A percentile compares a stretch with the other conserved stretches of the same genome.
Evolutionary conservation across 768 basidiomycete species (phyloP).

Genomic region (Tricholoma sp.): DNA sequence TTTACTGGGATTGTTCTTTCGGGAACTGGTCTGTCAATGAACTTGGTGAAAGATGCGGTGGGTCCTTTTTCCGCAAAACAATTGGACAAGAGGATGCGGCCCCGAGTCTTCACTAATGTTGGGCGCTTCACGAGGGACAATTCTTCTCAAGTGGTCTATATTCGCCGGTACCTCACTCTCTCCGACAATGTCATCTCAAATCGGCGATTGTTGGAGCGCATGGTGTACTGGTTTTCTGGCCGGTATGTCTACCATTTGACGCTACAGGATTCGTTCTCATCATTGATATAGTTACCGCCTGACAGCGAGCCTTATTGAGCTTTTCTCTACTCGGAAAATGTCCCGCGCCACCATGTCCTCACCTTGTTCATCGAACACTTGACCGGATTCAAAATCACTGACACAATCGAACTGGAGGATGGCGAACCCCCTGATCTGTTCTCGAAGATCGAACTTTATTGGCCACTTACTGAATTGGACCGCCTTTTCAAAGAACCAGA

Average conservation of each 20-base stretch:
- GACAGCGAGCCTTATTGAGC: slow-evolving; percentile 11
- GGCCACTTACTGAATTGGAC: slow-evolving; percentile 8
- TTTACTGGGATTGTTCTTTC: slow-evolving; percentile 10
- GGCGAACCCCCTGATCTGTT: slow-evolving; percentile 1
- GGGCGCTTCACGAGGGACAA: slow-evolving; percentile 5
- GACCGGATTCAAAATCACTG: slow-evolving; percentile 13
- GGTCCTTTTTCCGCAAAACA: slow-evolving; percentile 6
- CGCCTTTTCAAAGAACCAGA: background rate
- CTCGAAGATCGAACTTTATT: slow-evolving; percentile 6
- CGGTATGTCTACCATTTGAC: slow-evolving; percentile 8
- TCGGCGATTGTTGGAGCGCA: slow-evolving; percentile 14
- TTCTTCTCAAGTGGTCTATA: background rate
- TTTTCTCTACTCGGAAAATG: slow-evolving; percentile 12
- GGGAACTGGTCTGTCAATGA: slow-evolving; percentile 11
- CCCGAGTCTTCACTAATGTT: slow-evolving; percentile 7
- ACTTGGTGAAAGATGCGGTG: no score
- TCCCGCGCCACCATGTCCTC: slow-evolving; percentile 15
- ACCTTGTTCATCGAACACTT: slow-evolving; percentile 12
- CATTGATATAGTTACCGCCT: background rate
- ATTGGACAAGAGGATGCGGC: background rate
- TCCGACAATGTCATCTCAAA: slow-evolving; percentile 8
- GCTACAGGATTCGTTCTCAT: slow-evolving; percentile 6
- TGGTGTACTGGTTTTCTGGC: slow-evolving; percentile 15
- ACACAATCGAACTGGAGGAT: slow-evolving; percentile 16
- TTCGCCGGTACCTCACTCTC: slow-evolving; percentile 9